Conservation (phyloP, 208 protist genomes). For the Leishmania braziliensis region DNA sequence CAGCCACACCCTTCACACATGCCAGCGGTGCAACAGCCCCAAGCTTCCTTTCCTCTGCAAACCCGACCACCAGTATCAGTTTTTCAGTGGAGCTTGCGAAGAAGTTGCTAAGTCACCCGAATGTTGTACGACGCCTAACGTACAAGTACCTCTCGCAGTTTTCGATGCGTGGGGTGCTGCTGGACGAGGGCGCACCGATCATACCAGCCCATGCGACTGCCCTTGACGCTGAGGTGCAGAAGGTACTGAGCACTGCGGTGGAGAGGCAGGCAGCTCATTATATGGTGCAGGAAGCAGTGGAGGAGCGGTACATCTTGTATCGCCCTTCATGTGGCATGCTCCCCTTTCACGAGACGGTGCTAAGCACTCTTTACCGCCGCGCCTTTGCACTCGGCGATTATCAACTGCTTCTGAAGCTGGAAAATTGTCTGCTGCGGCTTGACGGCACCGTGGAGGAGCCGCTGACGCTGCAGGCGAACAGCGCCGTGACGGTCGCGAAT, state of each 20-base stretch:
- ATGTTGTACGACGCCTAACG: constrained; percentile 31
- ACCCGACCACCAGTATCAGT: background rate
- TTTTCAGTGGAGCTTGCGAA: constrained; percentile 19
- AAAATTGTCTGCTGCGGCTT: constrained; percentile 68
- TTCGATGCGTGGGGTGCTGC: constrained; percentile 40
- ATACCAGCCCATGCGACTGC: constrained; percentile 10
- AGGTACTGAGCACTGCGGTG: constrained; percentile 15
- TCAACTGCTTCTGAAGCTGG: constrained; percentile 71
- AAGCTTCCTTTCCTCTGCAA: background rate
- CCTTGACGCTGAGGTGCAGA: constrained; percentile 22
- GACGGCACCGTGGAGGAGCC: constrained; percentile 35
- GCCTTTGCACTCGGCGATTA: constrained; percentile 62
- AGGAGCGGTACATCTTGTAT: constrained; percentile 85
- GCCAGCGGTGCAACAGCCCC: constrained; percentile 6
- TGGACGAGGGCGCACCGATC: constrained; percentile 20
- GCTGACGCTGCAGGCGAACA: constrained; percentile 30
- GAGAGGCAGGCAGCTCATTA: constrained; percentile 34
- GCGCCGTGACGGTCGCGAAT: constrained; percentile 21
- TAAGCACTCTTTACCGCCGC: constrained; percentile 70
- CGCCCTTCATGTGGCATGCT: constrained; percentile 49
- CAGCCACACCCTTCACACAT: background rate
- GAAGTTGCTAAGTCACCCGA: constrained; percentile 41
- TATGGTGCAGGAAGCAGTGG: constrained; percentile 65
- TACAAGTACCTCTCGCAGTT: constrained; percentile 41
- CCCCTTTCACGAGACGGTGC: constrained; percentile 71